These are phyloP conservation scores for Bipolaris zeicola DNA, from an alignment of 2,329 filamentous ascomycete genomes.

Conservation along the genomic window DNA sequence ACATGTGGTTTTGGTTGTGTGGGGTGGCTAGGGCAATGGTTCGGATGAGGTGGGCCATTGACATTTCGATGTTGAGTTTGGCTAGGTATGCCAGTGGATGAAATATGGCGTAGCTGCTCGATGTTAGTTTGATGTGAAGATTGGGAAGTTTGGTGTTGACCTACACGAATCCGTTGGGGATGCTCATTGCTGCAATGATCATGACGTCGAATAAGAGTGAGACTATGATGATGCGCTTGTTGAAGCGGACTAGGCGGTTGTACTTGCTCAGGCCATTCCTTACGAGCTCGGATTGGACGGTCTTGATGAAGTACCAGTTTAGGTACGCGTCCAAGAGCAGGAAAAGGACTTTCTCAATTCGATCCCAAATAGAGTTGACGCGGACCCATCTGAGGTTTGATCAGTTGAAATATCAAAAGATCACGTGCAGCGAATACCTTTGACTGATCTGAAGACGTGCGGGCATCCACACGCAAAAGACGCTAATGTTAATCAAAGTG, in stretches of 20 bases:
- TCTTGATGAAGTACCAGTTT: constrained; percentile 36
- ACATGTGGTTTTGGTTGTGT: not conserved
- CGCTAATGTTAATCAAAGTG: constrained; percentile 38
- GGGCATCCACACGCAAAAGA: constrained; percentile 39
- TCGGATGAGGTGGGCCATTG: constrained; percentile 50
- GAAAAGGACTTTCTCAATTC: constrained; percentile 35
- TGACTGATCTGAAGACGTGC: constrained; percentile 32
- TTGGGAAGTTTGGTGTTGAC: not conserved
- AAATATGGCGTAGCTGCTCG: constrained; percentile 52
- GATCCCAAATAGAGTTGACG: constrained; percentile 35
- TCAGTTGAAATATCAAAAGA: not conserved
- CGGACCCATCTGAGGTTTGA: constrained; percentile 20
- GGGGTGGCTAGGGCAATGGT: constrained; percentile 23
- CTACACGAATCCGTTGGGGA: constrained; percentile 49
- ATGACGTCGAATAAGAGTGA: constrained; percentile 39
- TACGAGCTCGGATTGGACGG: constrained; percentile 34
- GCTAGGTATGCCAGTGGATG: constrained; percentile 55
- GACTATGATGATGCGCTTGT: constrained; percentile 31
- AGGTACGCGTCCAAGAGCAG: constrained; percentile 30
- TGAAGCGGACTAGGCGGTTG: constrained; percentile 33
- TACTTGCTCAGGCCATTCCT: constrained; percentile 36
- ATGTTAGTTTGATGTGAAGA: not conserved
- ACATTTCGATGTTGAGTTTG: constrained; percentile 51
- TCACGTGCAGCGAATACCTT: constrained; percentile 8
- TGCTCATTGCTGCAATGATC: constrained; percentile 52